Evolutionary conservation across 73 alveolate genomes (phyloP).

Genomic region (Paramecium pentaurelia): DNA sequence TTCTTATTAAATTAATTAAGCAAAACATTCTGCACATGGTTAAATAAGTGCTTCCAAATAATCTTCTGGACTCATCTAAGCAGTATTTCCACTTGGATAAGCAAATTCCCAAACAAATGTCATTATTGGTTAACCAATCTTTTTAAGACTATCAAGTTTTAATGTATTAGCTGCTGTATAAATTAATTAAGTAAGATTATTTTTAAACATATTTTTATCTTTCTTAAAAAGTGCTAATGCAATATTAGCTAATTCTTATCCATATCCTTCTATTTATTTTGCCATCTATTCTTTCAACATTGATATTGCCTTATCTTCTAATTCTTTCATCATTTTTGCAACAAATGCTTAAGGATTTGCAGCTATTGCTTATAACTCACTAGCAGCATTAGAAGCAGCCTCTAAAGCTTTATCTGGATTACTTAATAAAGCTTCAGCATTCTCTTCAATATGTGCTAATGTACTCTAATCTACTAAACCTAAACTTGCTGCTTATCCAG

Average conservation of each 20-base stretch:
- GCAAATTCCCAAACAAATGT: slow-evolving; percentile 61
- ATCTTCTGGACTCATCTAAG: not conserved
- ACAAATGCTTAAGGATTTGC: slow-evolving; percentile 56
- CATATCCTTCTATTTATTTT: slow-evolving; percentile 30
- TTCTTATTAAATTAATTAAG: not conserved
- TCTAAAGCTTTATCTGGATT: slow-evolving; percentile 49
- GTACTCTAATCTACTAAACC: slow-evolving; percentile 51
- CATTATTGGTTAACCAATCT: slow-evolving; percentile 50
- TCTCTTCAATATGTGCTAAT: slow-evolving; percentile 45
- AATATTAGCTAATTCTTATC: slow-evolving; percentile 56
- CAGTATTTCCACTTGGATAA: slow-evolving; percentile 20
- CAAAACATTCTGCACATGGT: slow-evolving; percentile 37
- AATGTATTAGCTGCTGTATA: slow-evolving; percentile 17
- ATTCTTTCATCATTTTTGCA: slow-evolving; percentile 31
- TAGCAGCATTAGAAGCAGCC: slow-evolving; percentile 24
- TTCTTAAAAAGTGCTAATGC: slow-evolving; percentile 23
- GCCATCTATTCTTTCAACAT: slow-evolving; percentile 46
- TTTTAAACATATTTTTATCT: slow-evolving; percentile 44
- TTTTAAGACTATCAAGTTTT: not conserved
- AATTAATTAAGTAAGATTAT: slow-evolving; percentile 19
- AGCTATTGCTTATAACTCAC: slow-evolving; percentile 44
- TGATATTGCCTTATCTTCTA: slow-evolving; percentile 55
- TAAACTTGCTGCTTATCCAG: slow-evolving; percentile 53
- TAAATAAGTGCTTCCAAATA: not conserved
- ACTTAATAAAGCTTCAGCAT: slow-evolving; percentile 48